Evolutionary conservation across 2,329 filamentous ascomycete species (phyloP).

Genomic region (Neophaeococcomyces aloes): DNA sequence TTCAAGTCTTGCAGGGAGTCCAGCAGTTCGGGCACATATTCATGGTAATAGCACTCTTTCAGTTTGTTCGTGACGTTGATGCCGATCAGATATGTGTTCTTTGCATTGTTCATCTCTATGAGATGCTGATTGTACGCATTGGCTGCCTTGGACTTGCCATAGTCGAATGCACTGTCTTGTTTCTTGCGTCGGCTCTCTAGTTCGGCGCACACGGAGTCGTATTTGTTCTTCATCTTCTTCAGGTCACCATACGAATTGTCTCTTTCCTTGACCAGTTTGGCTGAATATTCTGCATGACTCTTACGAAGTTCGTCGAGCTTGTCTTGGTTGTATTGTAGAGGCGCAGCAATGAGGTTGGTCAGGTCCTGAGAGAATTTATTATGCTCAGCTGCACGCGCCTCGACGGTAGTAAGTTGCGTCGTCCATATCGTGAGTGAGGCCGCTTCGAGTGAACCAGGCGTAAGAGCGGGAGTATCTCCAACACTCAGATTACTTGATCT

Average conservation of each 20-base stretch:
- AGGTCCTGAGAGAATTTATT: conserved; percentile 74
- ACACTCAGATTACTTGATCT: conserved; percentile 82
- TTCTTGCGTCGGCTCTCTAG: conserved; percentile 93
- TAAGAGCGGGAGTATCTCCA: conserved; percentile 84
- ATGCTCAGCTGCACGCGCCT: conserved; percentile 78
- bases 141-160: conserved; percentile 76
- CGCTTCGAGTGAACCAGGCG: conserved; percentile 89
- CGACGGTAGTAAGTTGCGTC: conserved; percentile 81
- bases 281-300: conserved; percentile 76
- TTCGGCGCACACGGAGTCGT: conserved; percentile 85
- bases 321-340: conserved; percentile 60
- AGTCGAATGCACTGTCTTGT: conserved; percentile 81
- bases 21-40: conserved; percentile 87
- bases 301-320: conserved; percentile 90
- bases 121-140: conserved; percentile 86
- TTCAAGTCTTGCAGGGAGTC: conserved; percentile 86
- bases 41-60: conserved; percentile 94
- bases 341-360: conserved; percentile 70
- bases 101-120: conserved; percentile 90
- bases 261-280: conserved; percentile 79
- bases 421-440: conserved; percentile 96
- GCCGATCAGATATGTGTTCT: conserved; percentile 93
- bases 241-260: conserved; percentile 75
- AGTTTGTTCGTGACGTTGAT: conserved; percentile 97
- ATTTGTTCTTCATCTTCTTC: conserved; percentile 84